phyloP scores from a whole-genome alignment of 2,329 filamentous ascomycete species.

The Colletotrichum godetiae region DNA sequence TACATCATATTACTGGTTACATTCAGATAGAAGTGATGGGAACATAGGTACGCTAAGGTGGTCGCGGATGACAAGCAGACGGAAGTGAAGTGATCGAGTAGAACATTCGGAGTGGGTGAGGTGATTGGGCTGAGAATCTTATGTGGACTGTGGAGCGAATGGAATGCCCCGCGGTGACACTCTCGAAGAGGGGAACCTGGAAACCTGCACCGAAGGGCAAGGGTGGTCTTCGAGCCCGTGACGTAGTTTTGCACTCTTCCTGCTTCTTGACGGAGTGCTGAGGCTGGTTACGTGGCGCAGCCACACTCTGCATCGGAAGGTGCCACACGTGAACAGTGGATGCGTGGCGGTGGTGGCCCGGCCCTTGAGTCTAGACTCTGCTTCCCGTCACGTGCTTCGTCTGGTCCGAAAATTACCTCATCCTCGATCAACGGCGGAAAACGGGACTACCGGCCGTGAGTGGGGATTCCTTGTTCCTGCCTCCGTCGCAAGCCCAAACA shows the following conservation, averaged over 20 bases:
- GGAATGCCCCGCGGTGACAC: neutral
- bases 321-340: neutral
- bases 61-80: neutral
- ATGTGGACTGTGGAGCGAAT: neutral
- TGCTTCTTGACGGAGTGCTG: neutral
- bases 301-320: neutral
- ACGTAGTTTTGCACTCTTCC: neutral
- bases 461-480: neutral
- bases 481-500: neutral
- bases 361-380: neutral
- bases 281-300: conserved; percentile 22
- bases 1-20: neutral
- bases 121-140: neutral
- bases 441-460: neutral
- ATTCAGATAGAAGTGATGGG: neutral
- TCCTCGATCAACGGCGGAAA: conserved; percentile 2
- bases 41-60: neutral
- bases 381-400: neutral
- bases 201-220: neutral
- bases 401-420: neutral
- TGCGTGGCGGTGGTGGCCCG: neutral
- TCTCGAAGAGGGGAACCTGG: neutral
- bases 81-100: neutral
- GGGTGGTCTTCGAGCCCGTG: conserved; percentile 1
- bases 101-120: neutral